These are phyloP conservation scores for Eustoma russellianum DNA, from an alignment of 257 asterid genomes.

Conservation along the genomic window DNA sequence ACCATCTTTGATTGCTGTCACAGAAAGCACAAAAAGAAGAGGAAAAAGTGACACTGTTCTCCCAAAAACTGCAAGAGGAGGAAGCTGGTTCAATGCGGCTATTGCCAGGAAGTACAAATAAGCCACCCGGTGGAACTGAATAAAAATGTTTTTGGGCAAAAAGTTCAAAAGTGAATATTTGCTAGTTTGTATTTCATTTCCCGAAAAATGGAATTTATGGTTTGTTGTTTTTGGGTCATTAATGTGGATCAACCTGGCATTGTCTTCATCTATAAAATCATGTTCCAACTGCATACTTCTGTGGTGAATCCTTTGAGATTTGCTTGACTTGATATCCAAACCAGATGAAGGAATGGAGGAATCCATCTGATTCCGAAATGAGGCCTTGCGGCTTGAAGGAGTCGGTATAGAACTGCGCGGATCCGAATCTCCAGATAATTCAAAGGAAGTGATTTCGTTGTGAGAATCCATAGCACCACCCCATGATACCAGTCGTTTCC, in stretches of 20 bases:
- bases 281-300: conserved; percentile 80
- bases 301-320: conserved; percentile 48
- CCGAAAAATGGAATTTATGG: conserved; percentile 52
- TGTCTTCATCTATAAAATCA: conserved; percentile 42
- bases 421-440: conserved; percentile 41
- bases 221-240: conserved; percentile 76
- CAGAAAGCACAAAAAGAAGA: conserved; percentile 90
- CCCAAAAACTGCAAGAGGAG: conserved; percentile 98
- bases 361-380: conserved; percentile 11
- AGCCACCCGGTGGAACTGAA: conserved; percentile 94
- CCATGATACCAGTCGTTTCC: conserved; percentile 71
- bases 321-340: conserved; percentile 32
- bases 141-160: conserved; percentile 88
- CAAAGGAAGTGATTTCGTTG: conserved; percentile 32
- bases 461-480: conserved; percentile 73
- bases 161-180: conserved; percentile 75
- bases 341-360: conserved; percentile 19
- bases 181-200: conserved; percentile 95
- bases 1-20: conserved; percentile 96
- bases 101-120: conserved; percentile 87
- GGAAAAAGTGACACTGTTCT: conserved; percentile 95
- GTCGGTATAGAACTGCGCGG: conserved; percentile 17
- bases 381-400: conserved; percentile 11
- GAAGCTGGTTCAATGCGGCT: conserved; percentile 94
- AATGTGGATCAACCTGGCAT: conserved; percentile 75